These are phyloP conservation scores for Amanita molliuscula DNA, from an alignment of 768 basidiomycete genomes.

Conservation along the genomic window DNA sequence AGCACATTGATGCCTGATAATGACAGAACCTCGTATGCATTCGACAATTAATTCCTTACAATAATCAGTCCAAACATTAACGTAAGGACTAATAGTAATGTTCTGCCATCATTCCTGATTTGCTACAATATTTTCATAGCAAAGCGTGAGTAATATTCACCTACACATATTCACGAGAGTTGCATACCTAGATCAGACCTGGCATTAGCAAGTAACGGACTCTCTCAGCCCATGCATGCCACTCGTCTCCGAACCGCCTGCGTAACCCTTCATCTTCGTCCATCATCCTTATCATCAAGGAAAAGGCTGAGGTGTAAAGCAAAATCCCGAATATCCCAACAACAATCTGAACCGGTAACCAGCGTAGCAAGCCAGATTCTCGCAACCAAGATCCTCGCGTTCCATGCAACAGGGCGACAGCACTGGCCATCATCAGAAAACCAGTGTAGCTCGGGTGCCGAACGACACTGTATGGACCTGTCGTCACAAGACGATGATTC, in stretches of 20 bases:
- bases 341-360: slow-evolving; percentile 19
- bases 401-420: slow-evolving; percentile 24
- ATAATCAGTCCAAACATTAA: too few relatives aligned
- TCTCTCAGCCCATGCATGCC: slow-evolving; percentile 30
- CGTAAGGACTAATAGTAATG: too few relatives aligned
- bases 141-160: too few relatives aligned
- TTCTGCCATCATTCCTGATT: too few relatives aligned
- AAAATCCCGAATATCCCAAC: slow-evolving; percentile 14
- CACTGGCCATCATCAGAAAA: slow-evolving; percentile 23
- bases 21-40: too few relatives aligned
- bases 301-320: slow-evolving; percentile 15
- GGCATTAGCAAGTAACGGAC: slow-evolving; percentile 42
- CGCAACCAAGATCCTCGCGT: slow-evolving; percentile 31
- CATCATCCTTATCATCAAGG: slow-evolving; percentile 28
- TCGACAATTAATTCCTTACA: too few relatives aligned
- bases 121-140: too few relatives aligned
- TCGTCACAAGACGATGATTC: slow-evolving; percentile 34
- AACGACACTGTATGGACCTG: slow-evolving; percentile 36
- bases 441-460: slow-evolving; percentile 43
- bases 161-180: too few relatives aligned
- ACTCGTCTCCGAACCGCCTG: slow-evolving; percentile 27
- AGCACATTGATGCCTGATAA: too few relatives aligned
- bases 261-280: slow-evolving; percentile 35
- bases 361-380: slow-evolving; percentile 30
- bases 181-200: slow-evolving; percentile 10